A percentile compares a stretch with the other conserved stretches of the same genome.
phyloP scores from a whole-genome alignment of 208 protist species.

The Leishmania mexicana region DNA sequence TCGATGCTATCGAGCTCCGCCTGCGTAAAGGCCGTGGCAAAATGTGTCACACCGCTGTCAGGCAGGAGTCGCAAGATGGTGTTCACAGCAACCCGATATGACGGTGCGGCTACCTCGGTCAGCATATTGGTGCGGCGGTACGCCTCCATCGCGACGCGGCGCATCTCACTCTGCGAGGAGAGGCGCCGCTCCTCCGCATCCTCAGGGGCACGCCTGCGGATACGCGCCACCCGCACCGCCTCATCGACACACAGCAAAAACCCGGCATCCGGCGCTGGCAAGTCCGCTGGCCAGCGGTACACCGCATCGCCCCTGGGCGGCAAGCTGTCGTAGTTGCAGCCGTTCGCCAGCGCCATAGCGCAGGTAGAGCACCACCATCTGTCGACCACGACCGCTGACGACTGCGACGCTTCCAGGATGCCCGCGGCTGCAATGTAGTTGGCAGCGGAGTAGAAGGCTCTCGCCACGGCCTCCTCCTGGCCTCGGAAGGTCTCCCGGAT shows the following conservation, averaged over 20 bases:
- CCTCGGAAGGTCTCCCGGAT: conserved; percentile 51
- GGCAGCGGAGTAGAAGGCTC: conserved; percentile 73
- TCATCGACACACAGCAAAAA: conserved; percentile 65
- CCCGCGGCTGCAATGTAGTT: conserved; percentile 68
- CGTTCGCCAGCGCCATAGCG: conserved; percentile 73
- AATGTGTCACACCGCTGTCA: conserved; percentile 24
- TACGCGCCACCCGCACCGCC: conserved; percentile 49
- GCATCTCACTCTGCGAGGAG: conserved; percentile 51
- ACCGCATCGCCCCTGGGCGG: conserved; percentile 38
- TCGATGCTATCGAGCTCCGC: conserved; percentile 45
- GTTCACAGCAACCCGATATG: conserved; percentile 59
- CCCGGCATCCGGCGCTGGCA: conserved; percentile 30
- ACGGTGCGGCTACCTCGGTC: conserved; percentile 36
- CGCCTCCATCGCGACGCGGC: conserved; percentile 51
- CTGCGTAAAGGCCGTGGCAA: conserved; percentile 37
- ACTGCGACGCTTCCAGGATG: conserved; percentile 16
- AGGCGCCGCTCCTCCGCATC: conserved; percentile 68
- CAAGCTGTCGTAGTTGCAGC: conserved; percentile 24
- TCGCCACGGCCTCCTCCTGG: conserved; percentile 41
- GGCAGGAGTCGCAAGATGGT: conserved; percentile 43
- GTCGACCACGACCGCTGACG: conserved; percentile 56
- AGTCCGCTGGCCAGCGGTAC: conserved; percentile 65
- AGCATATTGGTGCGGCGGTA: conserved; percentile 54
- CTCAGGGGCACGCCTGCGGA: conserved; percentile 54
- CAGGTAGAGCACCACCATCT: conserved; percentile 84